Evolutionary conservation across 352 stramenopile genomes (phyloP), one percentile per base, ranked within the genome.

Genomic region (Globisporangium ultimum): DNA sequence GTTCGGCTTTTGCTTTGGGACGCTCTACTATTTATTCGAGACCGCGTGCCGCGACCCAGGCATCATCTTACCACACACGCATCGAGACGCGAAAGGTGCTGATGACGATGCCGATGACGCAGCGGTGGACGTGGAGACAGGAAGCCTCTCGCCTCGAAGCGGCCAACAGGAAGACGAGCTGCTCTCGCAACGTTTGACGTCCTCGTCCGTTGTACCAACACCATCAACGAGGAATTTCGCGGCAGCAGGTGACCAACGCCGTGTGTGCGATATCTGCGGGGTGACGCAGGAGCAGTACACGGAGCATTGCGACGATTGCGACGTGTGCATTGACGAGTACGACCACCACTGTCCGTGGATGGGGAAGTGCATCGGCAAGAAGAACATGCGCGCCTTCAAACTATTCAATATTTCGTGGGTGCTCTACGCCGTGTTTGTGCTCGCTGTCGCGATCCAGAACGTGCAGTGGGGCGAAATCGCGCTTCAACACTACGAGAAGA

Each of bases 311-410:
- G 80, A 96, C 12, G 90, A 98, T 56, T 98, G 92, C 53, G 89
- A 94, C 60, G 88, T 98, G 42, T 98, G 94, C 62, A 81, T 98
- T 28, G 87, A 84, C 65, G 81, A 80, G 7, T 86, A 87, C 49
- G 80, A 93, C 47, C 94, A 98, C 74, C 90, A 98, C 63, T 98
- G 91, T 72, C 91, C 93, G 36, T 98, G 90, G 89, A 97, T 97
- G 86, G 89, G 92, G 49, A 98, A 96, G 52, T 97, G 89, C 65
- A 97, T 98, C 64, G 93, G 91, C 17, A 83, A 87, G 63, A 85
- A 76, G 55, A 98, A 97, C 76, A 89, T 97, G 66, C 77, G 78
- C 53, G 80, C 82, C 40, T 98, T 98, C 72, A 76, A 96, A 56
- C 76, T 87, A 54, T 98, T 98, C 70, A 93, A 93, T 61, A 41